phyloP scores from a whole-genome alignment of 768 basidiomycete genomes.

The Termitomyces sp. region DNA sequence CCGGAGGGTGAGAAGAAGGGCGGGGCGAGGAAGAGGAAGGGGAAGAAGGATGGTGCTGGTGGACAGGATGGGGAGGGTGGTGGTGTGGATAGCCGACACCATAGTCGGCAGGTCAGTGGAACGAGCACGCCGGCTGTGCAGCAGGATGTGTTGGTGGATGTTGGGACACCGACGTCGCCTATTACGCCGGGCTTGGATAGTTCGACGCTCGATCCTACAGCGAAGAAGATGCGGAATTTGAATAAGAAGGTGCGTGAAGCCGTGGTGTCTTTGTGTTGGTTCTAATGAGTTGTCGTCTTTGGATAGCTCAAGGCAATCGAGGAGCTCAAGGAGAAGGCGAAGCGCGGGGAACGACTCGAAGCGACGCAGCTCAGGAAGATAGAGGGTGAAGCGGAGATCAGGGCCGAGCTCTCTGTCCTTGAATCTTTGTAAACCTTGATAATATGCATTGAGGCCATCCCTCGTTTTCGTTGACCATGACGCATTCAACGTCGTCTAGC shows the following conservation, averaged over 20 bases:
- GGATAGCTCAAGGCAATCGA: constrained; percentile 94
- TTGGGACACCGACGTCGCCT: constrained; percentile 33
- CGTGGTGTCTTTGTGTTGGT: not conserved
- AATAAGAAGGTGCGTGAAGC: constrained; percentile 78
- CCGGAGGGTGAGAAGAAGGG: constrained; percentile 30
- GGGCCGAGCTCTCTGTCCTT: constrained; percentile 56
- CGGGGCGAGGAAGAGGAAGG: constrained; percentile 31
- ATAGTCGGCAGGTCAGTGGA: constrained; percentile 15
- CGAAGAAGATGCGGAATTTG: constrained; percentile 93
- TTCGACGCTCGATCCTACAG: constrained; percentile 61
- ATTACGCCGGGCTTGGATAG: constrained; percentile 50
- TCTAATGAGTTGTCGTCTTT: not conserved
- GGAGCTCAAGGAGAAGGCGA: constrained; percentile 90
- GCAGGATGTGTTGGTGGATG: constrained; percentile 15
- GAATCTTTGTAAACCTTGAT: not conserved
- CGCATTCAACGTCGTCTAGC: not conserved
- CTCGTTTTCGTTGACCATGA: not conserved
- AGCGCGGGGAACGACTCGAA: constrained; percentile 87
- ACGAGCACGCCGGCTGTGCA: constrained; percentile 7
- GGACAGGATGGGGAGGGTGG: constrained; percentile 32
- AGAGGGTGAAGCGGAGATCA: constrained; percentile 81
- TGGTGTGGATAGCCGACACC: constrained; percentile 30
- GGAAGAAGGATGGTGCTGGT: constrained; percentile 41
- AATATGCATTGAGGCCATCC: not conserved
- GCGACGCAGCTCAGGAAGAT: constrained; percentile 97